Conservation (phyloP, 768 basidiomycete genomes). For the Mycena galericulata region DNA sequence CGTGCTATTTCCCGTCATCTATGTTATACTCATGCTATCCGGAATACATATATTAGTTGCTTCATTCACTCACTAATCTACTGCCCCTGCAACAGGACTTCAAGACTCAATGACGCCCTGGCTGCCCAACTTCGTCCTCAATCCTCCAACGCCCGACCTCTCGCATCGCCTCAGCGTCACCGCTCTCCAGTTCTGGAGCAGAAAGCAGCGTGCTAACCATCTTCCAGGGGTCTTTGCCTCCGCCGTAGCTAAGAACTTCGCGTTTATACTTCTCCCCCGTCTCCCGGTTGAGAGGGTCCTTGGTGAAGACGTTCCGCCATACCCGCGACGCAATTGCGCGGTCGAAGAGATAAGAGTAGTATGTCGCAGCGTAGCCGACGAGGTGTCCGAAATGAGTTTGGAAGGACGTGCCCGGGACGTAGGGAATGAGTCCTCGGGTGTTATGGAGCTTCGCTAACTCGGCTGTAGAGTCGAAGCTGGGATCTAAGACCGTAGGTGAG, state of each 20-base stretch:
- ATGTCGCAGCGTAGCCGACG: constrained; percentile 96
- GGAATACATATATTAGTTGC: constrained; percentile 26
- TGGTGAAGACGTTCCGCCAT: constrained; percentile 81
- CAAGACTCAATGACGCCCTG: constrained; percentile 66
- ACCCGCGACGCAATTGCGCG: constrained; percentile 95
- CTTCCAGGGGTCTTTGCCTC: constrained; percentile 93
- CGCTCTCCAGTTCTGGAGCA: constrained; percentile 71
- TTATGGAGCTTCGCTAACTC: constrained; percentile 72
- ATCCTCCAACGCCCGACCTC: constrained; percentile 92
- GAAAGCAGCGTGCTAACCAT: constrained; percentile 85
- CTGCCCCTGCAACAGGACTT: background rate
- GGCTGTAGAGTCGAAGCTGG: constrained; percentile 79
- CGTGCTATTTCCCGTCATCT: constrained; percentile 16
- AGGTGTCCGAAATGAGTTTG: constrained; percentile 97
- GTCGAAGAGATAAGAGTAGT: constrained; percentile 98
- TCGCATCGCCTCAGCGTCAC: constrained; percentile 87
- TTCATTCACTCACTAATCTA: constrained; percentile 24
- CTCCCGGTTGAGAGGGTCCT: constrained; percentile 74
- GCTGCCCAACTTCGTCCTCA: constrained; percentile 74
- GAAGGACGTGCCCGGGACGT: constrained; percentile 88
- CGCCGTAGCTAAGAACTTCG: constrained; percentile 84
- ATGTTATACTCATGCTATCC: constrained; percentile 18
- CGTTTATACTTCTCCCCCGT: constrained; percentile 86
- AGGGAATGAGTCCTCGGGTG: constrained; percentile 82
- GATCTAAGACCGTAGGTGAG: constrained; percentile 67